Conservation (phyloP, 139 green algal species). For the Micractinium conductrix region DNA sequence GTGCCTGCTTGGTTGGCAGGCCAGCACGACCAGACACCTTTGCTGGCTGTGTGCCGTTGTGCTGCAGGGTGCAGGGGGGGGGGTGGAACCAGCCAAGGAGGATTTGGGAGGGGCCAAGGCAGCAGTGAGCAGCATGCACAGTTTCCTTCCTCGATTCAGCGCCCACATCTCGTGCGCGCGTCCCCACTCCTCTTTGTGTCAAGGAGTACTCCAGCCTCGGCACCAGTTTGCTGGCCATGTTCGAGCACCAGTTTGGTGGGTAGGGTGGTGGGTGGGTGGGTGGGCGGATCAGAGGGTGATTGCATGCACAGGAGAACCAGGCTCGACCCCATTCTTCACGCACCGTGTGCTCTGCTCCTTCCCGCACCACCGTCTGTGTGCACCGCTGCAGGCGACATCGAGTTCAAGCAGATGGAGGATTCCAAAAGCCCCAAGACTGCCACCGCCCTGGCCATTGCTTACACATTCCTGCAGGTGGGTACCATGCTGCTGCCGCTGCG, state of each 20-base stretch:
- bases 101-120: too few relatives aligned
- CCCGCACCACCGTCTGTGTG: neutral
- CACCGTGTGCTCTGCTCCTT: too few relatives aligned
- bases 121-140: neutral
- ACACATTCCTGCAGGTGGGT: conserved; percentile 35
- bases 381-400: conserved; percentile 16
- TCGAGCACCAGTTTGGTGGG: conserved; percentile 31
- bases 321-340: neutral
- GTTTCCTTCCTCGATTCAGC: neutral
- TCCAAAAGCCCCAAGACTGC: conserved; percentile 32
- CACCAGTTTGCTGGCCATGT: conserved; percentile 34
- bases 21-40: too few relatives aligned
- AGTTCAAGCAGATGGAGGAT: conserved; percentile 30
- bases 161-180: neutral
- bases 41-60: too few relatives aligned
- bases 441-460: conserved; percentile 31
- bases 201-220: conserved; percentile 28
- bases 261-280: neutral
- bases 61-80: too few relatives aligned
- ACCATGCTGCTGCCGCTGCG: too few relatives aligned
- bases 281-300: too few relatives aligned
- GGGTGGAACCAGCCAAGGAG: too few relatives aligned
- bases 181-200: neutral
- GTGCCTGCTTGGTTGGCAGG: too few relatives aligned
- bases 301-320: neutral